Conservation (phyloP, 1,284 basidiomycete genomes). For the Wallemia hederae region DNA sequence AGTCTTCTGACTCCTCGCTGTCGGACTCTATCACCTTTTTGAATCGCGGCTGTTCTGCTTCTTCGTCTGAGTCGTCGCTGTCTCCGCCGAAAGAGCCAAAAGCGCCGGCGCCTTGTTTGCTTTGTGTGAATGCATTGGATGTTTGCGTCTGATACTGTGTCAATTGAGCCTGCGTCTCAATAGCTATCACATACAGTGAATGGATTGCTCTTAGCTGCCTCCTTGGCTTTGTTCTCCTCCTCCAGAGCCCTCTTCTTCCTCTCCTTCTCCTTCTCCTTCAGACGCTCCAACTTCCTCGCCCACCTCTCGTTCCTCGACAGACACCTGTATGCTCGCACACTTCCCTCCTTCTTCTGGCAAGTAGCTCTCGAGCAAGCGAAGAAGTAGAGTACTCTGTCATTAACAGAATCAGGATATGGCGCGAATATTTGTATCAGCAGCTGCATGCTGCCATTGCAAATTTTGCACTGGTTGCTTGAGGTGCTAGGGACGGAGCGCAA, state of each 20-base stretch:
- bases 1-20: slow-evolving; percentile 2
- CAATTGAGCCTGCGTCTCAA: not conserved
- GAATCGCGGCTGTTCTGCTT: slow-evolving; percentile 6
- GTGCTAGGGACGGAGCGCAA: slow-evolving; percentile 15
- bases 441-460: slow-evolving; percentile 38
- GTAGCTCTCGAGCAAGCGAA: slow-evolving; percentile 37
- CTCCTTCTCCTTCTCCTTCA: slow-evolving; percentile 25
- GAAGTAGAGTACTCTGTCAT: slow-evolving; percentile 46
- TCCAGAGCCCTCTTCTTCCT: slow-evolving; percentile 18
- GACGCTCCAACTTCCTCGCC: slow-evolving; percentile 32
- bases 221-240: slow-evolving; percentile 11
- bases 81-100: slow-evolving; percentile 23
- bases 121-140: not conserved
- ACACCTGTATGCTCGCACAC: slow-evolving; percentile 45
- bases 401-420: slow-evolving; percentile 45
- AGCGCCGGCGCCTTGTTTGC: slow-evolving; percentile 5
- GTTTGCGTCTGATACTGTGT: not conserved
- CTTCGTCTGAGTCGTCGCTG: slow-evolving; percentile 3
- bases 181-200: slow-evolving; percentile 27
- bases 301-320: slow-evolving; percentile 37
- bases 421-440: slow-evolving; percentile 57
- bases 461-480: slow-evolving; percentile 25
- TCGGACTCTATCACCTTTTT: slow-evolving; percentile 2
- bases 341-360: slow-evolving; percentile 41
- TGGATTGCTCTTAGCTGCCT: slow-evolving; percentile 24